Base-by-base conservation (phyloP, 176 grass and related monocot genomes). In the Otatea glauca region DNA sequence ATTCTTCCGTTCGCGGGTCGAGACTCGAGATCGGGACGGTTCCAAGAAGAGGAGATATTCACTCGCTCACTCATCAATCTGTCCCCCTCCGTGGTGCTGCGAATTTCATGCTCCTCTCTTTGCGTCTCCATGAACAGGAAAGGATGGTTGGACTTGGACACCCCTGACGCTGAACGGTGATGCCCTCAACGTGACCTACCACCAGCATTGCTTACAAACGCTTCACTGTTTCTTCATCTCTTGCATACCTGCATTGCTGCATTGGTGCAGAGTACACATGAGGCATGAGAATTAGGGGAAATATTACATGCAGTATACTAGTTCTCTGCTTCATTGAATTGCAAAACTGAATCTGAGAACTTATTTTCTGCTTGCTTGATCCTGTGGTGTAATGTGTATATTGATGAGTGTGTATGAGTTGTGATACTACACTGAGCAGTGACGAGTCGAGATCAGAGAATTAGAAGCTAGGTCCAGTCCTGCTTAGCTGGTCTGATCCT, bases 1-100 rank as follows among this genome's bases (percentile, higher is more conserved):
- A 47, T 41, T 65, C 59, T 29, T 66, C 10, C 3, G 69, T 87
- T 65, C 16, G 2, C 7, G 1, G 6, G 76, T 87, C 70, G 25
- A 81, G 20, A 58, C 75, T 87, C 70, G 25, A 81, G 20, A 58
- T 81, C 70, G 17, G 34, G 34, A 65, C 25, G 35, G 60, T 75
- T 81, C 47, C 8, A 12, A 38, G 13, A 39, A 50, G 25, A 60
- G 25, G 60, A 61, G 70, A 59, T 18, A 5, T 25, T 21, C 21
- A 12, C 43, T 49, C 43, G 14, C 9, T 62, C 29, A 25, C 6
- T n/a, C 11, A 12, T 73, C 67, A 34, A 27, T 55, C 9, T 80
- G 55, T 50, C 38, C 18, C 58, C 83, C 65, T 77, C 51, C 50
- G 42, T 44, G 49, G 32, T 3, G 23, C 32, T 80, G 68, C 44